Evolutionary conservation across 305 asterid genomes (phyloP).

Genomic region (Caryopteris hybrid): DNA sequence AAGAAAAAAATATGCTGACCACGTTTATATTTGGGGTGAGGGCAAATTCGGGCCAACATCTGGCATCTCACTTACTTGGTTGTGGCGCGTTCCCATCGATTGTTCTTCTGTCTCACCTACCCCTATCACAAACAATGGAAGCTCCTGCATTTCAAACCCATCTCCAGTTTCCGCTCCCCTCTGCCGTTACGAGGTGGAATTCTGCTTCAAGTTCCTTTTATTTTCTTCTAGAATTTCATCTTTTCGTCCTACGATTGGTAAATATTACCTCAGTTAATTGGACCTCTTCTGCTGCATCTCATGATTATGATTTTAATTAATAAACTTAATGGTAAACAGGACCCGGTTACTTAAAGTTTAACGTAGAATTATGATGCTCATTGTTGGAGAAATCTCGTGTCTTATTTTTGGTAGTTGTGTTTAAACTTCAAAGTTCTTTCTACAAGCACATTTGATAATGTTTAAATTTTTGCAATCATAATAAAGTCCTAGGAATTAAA

Average conservation of each 20-base stretch:
- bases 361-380: neutral
- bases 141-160: slow-evolving; percentile 29
- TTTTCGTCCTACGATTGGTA: neutral
- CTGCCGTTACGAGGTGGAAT: slow-evolving; percentile 29
- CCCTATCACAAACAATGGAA: slow-evolving; percentile 31
- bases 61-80: no score
- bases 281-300: neutral
- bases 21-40: no score
- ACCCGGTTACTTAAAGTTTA: neutral
- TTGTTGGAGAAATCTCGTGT: neutral
- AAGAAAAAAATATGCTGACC: no score
- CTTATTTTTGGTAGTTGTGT: neutral
- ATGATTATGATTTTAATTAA: neutral
- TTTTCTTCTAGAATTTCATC: neutral
- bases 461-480: neutral
- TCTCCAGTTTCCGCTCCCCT: slow-evolving; percentile 16
- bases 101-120: neutral
- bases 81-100: neutral
- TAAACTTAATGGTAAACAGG: neutral
- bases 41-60: no score
- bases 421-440: neutral
- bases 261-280: neutral
- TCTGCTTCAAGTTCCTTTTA: neutral
- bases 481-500: neutral
- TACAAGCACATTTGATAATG: neutral